phyloP scores from a whole-genome alignment of 495 filamentous ascomycete genomes.

The Penicillium antarcticum region DNA sequence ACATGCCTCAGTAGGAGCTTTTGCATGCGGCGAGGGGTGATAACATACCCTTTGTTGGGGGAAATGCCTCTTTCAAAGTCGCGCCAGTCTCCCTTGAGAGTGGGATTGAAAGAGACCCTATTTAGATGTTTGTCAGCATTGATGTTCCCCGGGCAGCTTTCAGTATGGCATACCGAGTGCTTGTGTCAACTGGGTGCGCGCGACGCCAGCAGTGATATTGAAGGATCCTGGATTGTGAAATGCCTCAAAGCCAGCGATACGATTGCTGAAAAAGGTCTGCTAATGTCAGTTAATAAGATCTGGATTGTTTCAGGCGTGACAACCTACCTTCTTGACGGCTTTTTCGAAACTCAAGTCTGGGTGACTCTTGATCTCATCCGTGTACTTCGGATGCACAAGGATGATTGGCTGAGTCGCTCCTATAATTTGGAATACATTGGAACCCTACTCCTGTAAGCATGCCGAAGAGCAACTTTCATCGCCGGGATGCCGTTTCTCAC shows the following conservation, averaged over 20 bases:
- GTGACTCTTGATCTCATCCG: constrained; percentile 49
- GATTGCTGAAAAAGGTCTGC: constrained; percentile 41
- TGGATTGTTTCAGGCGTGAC: constrained; percentile 6
- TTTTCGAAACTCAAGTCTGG: constrained; percentile 35
- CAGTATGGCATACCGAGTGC: constrained; percentile 30
- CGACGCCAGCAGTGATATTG: constrained; percentile 27
- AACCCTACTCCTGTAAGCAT: constrained; percentile 14
- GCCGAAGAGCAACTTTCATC: neutral
- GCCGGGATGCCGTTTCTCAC: constrained; percentile 10
- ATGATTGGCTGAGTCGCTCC: constrained; percentile 31
- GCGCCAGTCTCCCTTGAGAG: constrained; percentile 41
- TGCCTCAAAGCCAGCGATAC: constrained; percentile 46
- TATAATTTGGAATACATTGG: constrained; percentile 39
- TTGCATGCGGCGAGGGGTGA: neutral
- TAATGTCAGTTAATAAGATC: neutral
- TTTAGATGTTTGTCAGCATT: neutral
- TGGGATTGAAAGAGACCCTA: constrained; percentile 34
- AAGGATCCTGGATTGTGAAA: constrained; percentile 29
- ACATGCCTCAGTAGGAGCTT: neutral
- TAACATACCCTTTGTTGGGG: constrained; percentile 33
- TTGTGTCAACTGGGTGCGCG: constrained; percentile 48
- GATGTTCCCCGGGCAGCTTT: neutral
- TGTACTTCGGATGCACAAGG: constrained; percentile 45
- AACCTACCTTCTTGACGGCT: constrained; percentile 35
- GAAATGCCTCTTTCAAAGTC: constrained; percentile 35